These are phyloP conservation scores for Heliamphora ciliata DNA, from an alignment of 179 eudicot genomes.

Conservation along the genomic window DNA sequence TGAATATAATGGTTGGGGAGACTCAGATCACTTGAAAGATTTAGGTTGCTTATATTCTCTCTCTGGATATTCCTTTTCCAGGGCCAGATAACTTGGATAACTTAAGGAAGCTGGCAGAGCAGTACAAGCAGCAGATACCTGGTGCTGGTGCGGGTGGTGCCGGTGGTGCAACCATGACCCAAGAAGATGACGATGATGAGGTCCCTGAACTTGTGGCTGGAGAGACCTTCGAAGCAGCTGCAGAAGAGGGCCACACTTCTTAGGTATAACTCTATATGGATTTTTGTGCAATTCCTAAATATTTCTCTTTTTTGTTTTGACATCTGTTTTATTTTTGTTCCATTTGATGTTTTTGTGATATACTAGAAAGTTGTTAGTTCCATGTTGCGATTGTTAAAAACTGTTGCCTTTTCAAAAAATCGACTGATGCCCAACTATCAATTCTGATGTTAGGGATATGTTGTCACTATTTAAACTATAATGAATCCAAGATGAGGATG, in stretches of 20 bases:
- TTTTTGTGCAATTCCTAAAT: slow-evolving; percentile 16
- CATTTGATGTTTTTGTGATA: slow-evolving; percentile 15
- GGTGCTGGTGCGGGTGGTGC: slow-evolving; percentile 40
- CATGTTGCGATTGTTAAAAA: slow-evolving; percentile 13
- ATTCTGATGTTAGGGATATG: background rate
- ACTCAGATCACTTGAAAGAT: too few relatives aligned
- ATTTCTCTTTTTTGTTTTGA: background rate
- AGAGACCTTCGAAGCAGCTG: slow-evolving; percentile 92
- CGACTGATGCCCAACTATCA: background rate
- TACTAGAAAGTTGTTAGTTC: slow-evolving; percentile 2
- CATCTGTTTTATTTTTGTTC: background rate
- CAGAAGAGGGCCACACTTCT: slow-evolving; percentile 61
- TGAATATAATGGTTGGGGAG: background rate
- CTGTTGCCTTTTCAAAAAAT: background rate
- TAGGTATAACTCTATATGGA: slow-evolving; percentile 22
- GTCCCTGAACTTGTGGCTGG: slow-evolving; percentile 93
- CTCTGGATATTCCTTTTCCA: slow-evolving; percentile 20
- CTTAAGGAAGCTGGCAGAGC: slow-evolving; percentile 77
- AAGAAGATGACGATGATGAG: slow-evolving; percentile 74
- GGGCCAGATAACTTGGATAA: slow-evolving; percentile 93
- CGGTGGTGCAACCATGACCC: slow-evolving; percentile 29
- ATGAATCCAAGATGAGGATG: background rate
- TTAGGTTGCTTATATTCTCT: background rate
- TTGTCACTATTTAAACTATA: background rate
- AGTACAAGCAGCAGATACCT: slow-evolving; percentile 64